These are phyloP conservation scores for Pichia sp. DNA, from an alignment of 1,139 yeast species.

Conservation along the genomic window DNA sequence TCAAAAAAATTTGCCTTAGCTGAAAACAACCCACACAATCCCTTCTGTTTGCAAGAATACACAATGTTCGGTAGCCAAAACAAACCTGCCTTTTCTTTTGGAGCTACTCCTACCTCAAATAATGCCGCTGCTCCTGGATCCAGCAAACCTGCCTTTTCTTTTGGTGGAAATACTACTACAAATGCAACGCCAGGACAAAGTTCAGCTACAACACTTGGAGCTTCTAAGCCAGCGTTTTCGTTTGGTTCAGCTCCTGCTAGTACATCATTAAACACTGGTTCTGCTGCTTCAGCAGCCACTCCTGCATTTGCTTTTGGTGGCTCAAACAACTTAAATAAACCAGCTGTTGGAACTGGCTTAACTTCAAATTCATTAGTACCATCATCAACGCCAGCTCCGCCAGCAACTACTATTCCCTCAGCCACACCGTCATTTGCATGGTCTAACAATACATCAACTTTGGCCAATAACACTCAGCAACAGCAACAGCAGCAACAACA, in stretches of 20 bases:
- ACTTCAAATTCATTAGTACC: constrained; percentile 15
- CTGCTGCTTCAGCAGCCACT: not conserved
- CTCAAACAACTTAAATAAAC: not conserved
- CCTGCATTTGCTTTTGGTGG: not conserved
- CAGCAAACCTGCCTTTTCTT: constrained; percentile 3
- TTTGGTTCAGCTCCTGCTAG: not conserved
- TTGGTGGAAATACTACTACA: constrained; percentile 3
- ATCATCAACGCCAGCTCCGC: constrained; percentile 1
- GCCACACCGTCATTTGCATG: constrained; percentile 38
- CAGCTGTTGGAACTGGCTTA: constrained; percentile 23
- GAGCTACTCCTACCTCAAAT: constrained; percentile 6
- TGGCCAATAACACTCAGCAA: not conserved
- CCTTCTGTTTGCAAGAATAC: no score
- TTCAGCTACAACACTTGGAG: constrained; percentile 3
- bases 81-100: constrained; percentile 20
- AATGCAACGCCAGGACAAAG: constrained; percentile 5
- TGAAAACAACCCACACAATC: no score
- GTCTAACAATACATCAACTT: constrained; percentile 24
- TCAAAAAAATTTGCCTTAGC: no score
- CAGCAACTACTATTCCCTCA: constrained; percentile 33
- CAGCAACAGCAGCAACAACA: constrained; percentile 17
- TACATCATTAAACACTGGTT: not conserved
- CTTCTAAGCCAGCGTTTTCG: not conserved
- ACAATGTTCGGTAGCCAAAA: not conserved
- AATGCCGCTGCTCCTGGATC: constrained; percentile 5